A percentile compares a stretch with the other conserved stretches of the same genome.
Evolutionary conservation across 1,139 yeast genomes (phyloP).

Genomic region (Meyerozyma guilliermondii): DNA sequence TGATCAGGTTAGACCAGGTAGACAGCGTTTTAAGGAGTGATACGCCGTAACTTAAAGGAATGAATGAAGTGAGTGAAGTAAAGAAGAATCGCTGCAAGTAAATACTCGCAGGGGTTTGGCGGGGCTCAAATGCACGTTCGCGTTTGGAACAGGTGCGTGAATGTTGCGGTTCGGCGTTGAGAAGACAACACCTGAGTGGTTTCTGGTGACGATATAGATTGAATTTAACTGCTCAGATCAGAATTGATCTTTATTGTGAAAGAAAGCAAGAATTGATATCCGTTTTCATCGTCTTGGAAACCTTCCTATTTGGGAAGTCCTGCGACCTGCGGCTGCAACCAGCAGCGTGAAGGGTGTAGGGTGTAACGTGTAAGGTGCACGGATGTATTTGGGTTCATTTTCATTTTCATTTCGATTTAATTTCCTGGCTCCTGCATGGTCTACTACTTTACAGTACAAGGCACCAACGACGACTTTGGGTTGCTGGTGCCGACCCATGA

Average conservation of each 20-base stretch:
- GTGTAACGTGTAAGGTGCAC: neutral
- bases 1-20: too few species aligned
- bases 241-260: neutral
- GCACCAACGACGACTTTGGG: slow-evolving; percentile 25
- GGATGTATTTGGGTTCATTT: too few species aligned
- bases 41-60: neutral
- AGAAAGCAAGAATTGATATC: neutral
- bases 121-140: slow-evolving; percentile 1
- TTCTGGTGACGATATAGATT: too few species aligned
- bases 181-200: too few species aligned
- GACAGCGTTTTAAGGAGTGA: neutral
- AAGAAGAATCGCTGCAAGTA: neutral
- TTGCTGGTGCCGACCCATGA: slow-evolving; percentile 21
- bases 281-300: neutral
- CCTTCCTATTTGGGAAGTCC: neutral
- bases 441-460: slow-evolving; percentile 46
- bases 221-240: too few species aligned
- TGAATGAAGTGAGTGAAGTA: neutral
- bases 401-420: neutral
- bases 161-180: neutral
- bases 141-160: neutral
- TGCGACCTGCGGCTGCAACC: neutral
- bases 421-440: slow-evolving; percentile 38
- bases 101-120: neutral
- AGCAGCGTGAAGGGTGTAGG: too few species aligned